These are phyloP conservation scores for Alternaria sp. DNA, from an alignment of 2,329 filamentous ascomycete species.

Conservation along the genomic window DNA sequence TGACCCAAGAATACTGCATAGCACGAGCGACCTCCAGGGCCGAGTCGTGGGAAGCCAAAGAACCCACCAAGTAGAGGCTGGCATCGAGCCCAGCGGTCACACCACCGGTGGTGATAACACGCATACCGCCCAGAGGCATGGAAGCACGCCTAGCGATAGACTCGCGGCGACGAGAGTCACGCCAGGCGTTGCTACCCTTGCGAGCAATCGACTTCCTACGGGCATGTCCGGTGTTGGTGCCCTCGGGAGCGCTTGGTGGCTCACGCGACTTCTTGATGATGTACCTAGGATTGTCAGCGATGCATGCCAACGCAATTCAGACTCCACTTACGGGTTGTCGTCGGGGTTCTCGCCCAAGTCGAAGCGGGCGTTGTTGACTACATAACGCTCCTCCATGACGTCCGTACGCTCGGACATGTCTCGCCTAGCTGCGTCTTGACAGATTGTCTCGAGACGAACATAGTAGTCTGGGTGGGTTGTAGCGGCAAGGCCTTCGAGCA, in stretches of 20 bases:
- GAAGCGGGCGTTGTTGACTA: constrained; percentile 91
- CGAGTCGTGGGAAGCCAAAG: constrained; percentile 78
- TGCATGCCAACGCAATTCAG: neutral
- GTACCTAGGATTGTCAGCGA: constrained; percentile 74
- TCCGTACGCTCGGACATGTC: constrained; percentile 81
- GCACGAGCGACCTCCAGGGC: constrained; percentile 77
- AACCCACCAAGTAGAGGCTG: constrained; percentile 83
- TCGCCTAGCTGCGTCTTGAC: constrained; percentile 75
- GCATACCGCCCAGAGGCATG: constrained; percentile 73
- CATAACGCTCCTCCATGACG: constrained; percentile 84
- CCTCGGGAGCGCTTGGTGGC: constrained; percentile 63
- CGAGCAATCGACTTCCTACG: constrained; percentile 61
- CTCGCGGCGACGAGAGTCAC: constrained; percentile 79
- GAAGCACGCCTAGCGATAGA: constrained; percentile 80
- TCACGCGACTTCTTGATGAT: constrained; percentile 70
- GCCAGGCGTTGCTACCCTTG: constrained; percentile 86
- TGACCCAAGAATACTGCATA: constrained; percentile 86
- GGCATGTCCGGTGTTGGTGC: constrained; percentile 50
- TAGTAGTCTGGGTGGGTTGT: constrained; percentile 85
- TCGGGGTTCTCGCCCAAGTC: constrained; percentile 80
- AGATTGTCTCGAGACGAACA: constrained; percentile 82
- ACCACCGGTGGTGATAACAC: constrained; percentile 83
- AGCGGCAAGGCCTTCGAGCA: constrained; percentile 80
- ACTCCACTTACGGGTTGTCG: constrained; percentile 64
- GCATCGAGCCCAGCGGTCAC: constrained; percentile 84